Percentiles rank a stretch among this genome's conserved stretches.
Conservation (phyloP, 208 protist species). For the Jaenimonas drosophilae region DNA sequence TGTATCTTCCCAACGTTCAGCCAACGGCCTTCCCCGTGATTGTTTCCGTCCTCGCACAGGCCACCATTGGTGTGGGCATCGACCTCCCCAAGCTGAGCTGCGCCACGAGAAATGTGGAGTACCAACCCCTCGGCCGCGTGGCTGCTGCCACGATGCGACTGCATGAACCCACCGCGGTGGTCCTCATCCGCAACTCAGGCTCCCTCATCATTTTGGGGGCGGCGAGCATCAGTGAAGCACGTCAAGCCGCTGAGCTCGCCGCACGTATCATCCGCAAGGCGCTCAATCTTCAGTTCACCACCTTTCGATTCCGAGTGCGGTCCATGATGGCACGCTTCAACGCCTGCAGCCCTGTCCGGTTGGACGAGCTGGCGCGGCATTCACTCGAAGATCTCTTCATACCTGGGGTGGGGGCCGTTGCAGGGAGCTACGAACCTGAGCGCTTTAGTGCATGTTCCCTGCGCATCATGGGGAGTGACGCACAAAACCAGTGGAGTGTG, state of each 20-base stretch:
- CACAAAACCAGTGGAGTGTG: slow-evolving; percentile 54
- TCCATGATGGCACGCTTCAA: slow-evolving; percentile 81
- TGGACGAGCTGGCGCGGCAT: slow-evolving; percentile 61
- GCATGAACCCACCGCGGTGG: slow-evolving; percentile 64
- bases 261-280: slow-evolving; percentile 82
- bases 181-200: slow-evolving; percentile 69
- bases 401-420: slow-evolving; percentile 16
- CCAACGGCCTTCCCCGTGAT: slow-evolving; percentile 61
- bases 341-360: slow-evolving; percentile 60
- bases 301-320: slow-evolving; percentile 74
- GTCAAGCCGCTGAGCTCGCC: slow-evolving; percentile 76
- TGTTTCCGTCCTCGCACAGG: slow-evolving; percentile 69
- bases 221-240: slow-evolving; percentile 59
- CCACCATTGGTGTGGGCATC: slow-evolving; percentile 46
- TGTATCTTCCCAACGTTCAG: slow-evolving; percentile 56
- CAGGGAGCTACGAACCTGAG: slow-evolving; percentile 80
- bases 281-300: slow-evolving; percentile 36
- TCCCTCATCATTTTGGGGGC: slow-evolving; percentile 70
- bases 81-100: slow-evolving; percentile 76
- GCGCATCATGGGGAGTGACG: slow-evolving; percentile 33
- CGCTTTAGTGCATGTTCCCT: slow-evolving; percentile 74
- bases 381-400: slow-evolving; percentile 10
- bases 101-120: slow-evolving; percentile 81
- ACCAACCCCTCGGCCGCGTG: slow-evolving; percentile 48
- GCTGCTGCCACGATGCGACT: slow-evolving; percentile 73